Percentiles rank a stretch among this genome's conserved stretches.
Conservation (phyloP, 2,329 filamentous ascomycete species). For the Claviceps capensis region DNA sequence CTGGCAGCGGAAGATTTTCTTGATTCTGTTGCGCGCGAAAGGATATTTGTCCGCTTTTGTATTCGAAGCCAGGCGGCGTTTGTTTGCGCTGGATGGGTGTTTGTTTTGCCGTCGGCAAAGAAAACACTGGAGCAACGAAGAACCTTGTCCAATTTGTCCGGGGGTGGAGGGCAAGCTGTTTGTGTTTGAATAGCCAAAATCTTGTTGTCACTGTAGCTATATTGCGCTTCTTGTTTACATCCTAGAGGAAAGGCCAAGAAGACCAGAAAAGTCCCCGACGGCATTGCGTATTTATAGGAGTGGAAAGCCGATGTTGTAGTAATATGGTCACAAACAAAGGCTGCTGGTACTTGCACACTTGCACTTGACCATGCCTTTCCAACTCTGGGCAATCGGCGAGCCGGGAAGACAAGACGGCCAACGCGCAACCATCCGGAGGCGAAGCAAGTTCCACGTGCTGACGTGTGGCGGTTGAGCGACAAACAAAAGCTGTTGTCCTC, state of each 20-base stretch:
- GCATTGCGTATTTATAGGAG: background rate
- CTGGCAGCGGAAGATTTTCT: background rate
- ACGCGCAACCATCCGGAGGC: slow-evolving; percentile 2
- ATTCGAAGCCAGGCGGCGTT: too few species aligned
- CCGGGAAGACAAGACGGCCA: slow-evolving; percentile 2
- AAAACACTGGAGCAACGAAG: background rate
- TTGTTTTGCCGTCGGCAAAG: background rate
- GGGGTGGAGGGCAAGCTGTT: too few species aligned
- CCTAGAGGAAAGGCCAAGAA: too few species aligned
- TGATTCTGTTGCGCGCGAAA: too few species aligned
- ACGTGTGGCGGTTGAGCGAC: slow-evolving; percentile 3
- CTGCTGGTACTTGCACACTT: background rate
- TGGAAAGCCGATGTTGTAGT: background rate
- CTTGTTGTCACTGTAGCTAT: background rate
- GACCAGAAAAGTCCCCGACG: background rate
- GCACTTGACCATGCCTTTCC: background rate
- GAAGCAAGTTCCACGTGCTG: slow-evolving; percentile 5
- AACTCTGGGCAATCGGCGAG: background rate
- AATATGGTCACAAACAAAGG: background rate
- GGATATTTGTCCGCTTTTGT: background rate
- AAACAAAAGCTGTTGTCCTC: background rate
- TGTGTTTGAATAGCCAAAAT: background rate
- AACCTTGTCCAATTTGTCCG: too few species aligned
- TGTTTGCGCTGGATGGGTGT: background rate
- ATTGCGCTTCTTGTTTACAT: too few species aligned